Conservation (phyloP, 2,329 filamentous ascomycete genomes). For the Hawksworthiomyces lignivorus region DNA sequence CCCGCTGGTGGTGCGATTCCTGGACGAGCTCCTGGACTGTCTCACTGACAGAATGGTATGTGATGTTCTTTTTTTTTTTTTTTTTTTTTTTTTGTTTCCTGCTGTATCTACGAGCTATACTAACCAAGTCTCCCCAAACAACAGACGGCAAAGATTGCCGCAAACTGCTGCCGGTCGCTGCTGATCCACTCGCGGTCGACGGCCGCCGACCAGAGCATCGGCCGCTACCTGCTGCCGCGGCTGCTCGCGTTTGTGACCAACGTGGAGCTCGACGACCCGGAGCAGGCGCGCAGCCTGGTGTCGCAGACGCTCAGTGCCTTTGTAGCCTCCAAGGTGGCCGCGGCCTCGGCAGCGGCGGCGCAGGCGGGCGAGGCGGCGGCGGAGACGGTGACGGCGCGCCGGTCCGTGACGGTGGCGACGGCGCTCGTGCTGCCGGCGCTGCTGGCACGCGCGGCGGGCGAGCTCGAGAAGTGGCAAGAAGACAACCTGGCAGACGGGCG, state of each 20-base stretch:
- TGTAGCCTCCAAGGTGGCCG: slow-evolving; percentile 38
- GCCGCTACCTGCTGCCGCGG: slow-evolving; percentile 65
- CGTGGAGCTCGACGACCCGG: slow-evolving; percentile 68
- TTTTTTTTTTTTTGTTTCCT: neutral
- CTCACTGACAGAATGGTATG: slow-evolving; percentile 65
- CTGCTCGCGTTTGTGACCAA: slow-evolving; percentile 68
- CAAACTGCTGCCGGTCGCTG: slow-evolving; percentile 80
- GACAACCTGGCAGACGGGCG: slow-evolving; percentile 29
- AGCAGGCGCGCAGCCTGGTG: slow-evolving; percentile 62
- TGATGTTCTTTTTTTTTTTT: slow-evolving; percentile 1
- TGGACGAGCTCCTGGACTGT: slow-evolving; percentile 79
- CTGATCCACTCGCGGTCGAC: slow-evolving; percentile 59
- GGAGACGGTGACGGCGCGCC: slow-evolving; percentile 15
- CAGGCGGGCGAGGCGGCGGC: neutral
- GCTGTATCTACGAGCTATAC: neutral
- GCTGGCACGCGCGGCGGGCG: slow-evolving; percentile 58
- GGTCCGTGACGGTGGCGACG: slow-evolving; percentile 53
- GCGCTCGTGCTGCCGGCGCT: slow-evolving; percentile 71
- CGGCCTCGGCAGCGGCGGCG: neutral
- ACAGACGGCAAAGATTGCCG: slow-evolving; percentile 78
- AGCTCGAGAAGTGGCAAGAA: slow-evolving; percentile 32
- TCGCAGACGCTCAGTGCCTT: slow-evolving; percentile 71
- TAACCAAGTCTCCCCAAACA: neutral
- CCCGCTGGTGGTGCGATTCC: slow-evolving; percentile 63
- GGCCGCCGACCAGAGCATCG: slow-evolving; percentile 63